Evolutionary conservation across 192 early-diverging fungal species (phyloP).

Genomic region (Gaertneriomyces semiglobifer): DNA sequence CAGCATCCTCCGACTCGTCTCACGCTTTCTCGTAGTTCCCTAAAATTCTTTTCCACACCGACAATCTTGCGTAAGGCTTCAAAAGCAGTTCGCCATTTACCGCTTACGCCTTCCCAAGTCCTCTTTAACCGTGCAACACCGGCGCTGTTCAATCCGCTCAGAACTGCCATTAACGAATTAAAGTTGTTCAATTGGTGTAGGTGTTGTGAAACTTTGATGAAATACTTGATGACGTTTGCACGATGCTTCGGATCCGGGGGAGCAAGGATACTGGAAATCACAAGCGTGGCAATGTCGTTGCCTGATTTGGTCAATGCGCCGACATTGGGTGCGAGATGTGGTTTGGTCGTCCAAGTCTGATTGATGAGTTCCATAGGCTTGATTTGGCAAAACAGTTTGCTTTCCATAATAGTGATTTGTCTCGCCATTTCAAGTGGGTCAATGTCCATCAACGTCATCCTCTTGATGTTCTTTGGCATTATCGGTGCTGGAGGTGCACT

Average conservation of each 20-base stretch:
- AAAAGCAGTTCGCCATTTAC: slow-evolving; percentile 33
- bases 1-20: slow-evolving; percentile 29
- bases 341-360: slow-evolving; percentile 79
- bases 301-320: slow-evolving; percentile 74
- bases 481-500: slow-evolving; percentile 67
- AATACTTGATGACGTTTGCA: slow-evolving; percentile 72
- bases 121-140: slow-evolving; percentile 46
- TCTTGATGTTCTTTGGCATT: slow-evolving; percentile 73
- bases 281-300: slow-evolving; percentile 77
- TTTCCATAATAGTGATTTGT: slow-evolving; percentile 89
- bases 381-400: slow-evolving; percentile 75
- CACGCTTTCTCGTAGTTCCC: slow-evolving; percentile 39
- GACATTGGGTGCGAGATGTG: slow-evolving; percentile 74
- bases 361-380: slow-evolving; percentile 80
- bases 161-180: slow-evolving; percentile 46
- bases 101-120: slow-evolving; percentile 48
- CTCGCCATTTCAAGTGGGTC: slow-evolving; percentile 87
- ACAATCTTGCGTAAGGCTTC: slow-evolving; percentile 30
- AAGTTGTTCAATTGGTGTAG: slow-evolving; percentile 44
- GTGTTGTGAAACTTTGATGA: slow-evolving; percentile 63
- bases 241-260: slow-evolving; percentile 81
- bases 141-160: slow-evolving; percentile 46
- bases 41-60: slow-evolving; percentile 42
- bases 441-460: slow-evolving; percentile 76
- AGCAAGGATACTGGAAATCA: slow-evolving; percentile 71